These are phyloP conservation scores for Helminthosporium solani DNA, from an alignment of 2,329 filamentous ascomycete genomes.

Conservation along the genomic window DNA sequence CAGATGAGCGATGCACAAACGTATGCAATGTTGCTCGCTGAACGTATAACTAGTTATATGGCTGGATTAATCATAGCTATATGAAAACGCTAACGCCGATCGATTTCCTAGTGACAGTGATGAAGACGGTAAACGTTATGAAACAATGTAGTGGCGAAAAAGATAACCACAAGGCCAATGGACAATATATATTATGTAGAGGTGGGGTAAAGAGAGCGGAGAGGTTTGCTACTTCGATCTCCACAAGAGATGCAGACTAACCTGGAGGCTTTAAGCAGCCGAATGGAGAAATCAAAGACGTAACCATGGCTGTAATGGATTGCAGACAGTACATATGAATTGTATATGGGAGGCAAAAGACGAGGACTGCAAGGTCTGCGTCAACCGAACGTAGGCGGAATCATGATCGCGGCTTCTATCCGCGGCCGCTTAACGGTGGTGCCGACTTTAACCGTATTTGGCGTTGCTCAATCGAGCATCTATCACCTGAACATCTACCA, in stretches of 20 bases:
- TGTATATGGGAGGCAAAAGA: no score
- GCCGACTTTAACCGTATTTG: constrained; percentile 14
- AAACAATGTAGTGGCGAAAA: constrained; percentile 16
- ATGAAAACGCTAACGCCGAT: constrained; percentile 10
- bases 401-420: constrained; percentile 7
- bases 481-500: background rate
- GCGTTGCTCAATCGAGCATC: constrained; percentile 2
- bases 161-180: constrained; percentile 9
- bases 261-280: constrained; percentile 14
- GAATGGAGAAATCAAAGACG: constrained; percentile 13
- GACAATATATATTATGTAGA: constrained; percentile 12
- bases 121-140: constrained; percentile 18
- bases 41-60: constrained; percentile 16
- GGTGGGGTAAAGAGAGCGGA: constrained; percentile 14
- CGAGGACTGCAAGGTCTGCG: background rate
- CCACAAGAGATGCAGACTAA: constrained; percentile 15
- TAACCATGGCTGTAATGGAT: background rate
- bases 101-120: constrained; percentile 13
- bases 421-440: constrained; percentile 22
- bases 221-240: constrained; percentile 16
- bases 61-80: constrained; percentile 17
- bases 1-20: constrained; percentile 18
- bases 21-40: constrained; percentile 19
- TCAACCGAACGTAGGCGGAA: background rate
- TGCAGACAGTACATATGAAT: background rate